Conservation (phyloP, 1,139 yeast species). For the Lizanozyma gosingica region DNA sequence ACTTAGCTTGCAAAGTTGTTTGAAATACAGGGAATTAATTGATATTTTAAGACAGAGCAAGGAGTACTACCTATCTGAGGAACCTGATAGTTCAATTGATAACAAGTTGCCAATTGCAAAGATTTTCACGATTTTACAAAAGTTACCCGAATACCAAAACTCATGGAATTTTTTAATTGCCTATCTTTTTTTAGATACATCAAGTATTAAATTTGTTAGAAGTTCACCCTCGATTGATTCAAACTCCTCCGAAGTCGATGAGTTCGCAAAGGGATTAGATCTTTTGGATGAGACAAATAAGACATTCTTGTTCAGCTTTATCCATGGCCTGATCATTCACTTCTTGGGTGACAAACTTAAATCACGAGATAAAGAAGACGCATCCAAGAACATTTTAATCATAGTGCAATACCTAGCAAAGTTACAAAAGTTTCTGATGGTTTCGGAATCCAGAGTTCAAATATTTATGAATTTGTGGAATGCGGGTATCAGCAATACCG, state of each 20-base stretch:
- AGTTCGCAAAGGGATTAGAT: slow-evolving; percentile 7
- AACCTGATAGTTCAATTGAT: slow-evolving; percentile 4
- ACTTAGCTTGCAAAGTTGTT: slow-evolving; percentile 19
- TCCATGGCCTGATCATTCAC: background rate
- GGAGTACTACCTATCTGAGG: slow-evolving; percentile 11
- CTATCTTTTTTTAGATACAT: slow-evolving; percentile 1
- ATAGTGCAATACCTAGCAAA: background rate
- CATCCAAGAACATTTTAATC: background rate
- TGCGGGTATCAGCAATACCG: background rate
- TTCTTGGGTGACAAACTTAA: background rate
- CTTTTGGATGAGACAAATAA: background rate
- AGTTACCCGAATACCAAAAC: slow-evolving; percentile 5
- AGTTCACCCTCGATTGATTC: slow-evolving; percentile 17
- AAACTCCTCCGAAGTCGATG: slow-evolving; percentile 23
- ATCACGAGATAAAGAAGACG: background rate
- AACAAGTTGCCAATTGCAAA: slow-evolving; percentile 8
- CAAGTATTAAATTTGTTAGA: slow-evolving; percentile 10
- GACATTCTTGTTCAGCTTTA: background rate
- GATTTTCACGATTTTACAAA: slow-evolving; percentile 2
- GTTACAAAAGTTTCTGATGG: background rate
- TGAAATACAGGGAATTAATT: slow-evolving; percentile 31
- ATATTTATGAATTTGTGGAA: background rate
- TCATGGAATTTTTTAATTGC: slow-evolving; percentile 6
- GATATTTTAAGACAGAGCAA: slow-evolving; percentile 23
- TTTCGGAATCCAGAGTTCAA: background rate